These are phyloP conservation scores for Salisapilia sapeloensis DNA, from an alignment of 352 stramenopile species.

Conservation along the genomic window DNA sequence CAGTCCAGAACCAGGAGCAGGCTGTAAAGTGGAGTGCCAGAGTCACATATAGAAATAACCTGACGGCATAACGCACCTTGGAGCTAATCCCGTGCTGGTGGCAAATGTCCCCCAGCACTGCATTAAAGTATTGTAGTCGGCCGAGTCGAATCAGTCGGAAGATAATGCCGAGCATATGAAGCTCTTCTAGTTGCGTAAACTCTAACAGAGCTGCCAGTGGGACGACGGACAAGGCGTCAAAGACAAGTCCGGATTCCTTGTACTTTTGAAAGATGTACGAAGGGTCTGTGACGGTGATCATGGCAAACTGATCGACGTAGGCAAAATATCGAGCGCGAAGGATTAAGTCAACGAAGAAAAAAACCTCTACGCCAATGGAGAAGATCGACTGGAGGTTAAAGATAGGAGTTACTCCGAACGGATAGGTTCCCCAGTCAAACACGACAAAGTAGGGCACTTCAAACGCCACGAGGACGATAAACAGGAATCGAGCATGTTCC, in stretches of 20 bases:
- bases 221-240: conserved; percentile 37
- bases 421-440: conserved; percentile 38
- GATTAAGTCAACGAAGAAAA: conserved; percentile 36
- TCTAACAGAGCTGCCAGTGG: conserved; percentile 32
- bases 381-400: conserved; percentile 30
- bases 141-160: conserved; percentile 28
- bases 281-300: conserved; percentile 40
- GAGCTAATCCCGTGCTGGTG: conserved; percentile 38
- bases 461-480: conserved; percentile 34
- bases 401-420: conserved; percentile 14
- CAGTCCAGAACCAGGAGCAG: conserved; percentile 64
- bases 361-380: conserved; percentile 29
- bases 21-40: conserved; percentile 38
- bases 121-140: conserved; percentile 24
- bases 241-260: conserved; percentile 23
- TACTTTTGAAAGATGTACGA: conserved; percentile 55
- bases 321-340: conserved; percentile 36
- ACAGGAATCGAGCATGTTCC: conserved; percentile 27
- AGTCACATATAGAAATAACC: conserved; percentile 44
- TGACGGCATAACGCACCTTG: conserved; percentile 30
- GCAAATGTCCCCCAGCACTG: conserved; percentile 32
- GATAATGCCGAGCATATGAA: conserved; percentile 1
- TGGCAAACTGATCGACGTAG: conserved; percentile 40
- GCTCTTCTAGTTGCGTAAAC: conserved; percentile 26
- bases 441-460: conserved; percentile 51